These are phyloP conservation scores for Trichoderma pleuroti DNA, from an alignment of 2,329 filamentous ascomycete genomes.

Conservation along the genomic window DNA sequence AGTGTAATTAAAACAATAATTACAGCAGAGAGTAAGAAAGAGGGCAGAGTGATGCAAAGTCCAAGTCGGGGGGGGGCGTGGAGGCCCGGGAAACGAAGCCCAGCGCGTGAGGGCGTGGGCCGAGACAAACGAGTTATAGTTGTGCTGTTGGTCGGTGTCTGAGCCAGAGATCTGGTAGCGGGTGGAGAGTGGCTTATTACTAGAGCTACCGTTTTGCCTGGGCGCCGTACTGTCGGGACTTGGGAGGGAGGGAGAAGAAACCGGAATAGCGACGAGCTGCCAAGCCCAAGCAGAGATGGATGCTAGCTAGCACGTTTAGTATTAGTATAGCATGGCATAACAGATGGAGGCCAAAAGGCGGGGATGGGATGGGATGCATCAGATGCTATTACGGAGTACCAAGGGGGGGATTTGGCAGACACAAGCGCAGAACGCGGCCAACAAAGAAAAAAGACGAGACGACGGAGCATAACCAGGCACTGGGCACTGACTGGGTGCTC, in stretches of 20 bases:
- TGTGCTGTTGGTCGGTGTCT: conserved; percentile 9
- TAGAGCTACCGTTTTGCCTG: conserved; percentile 10
- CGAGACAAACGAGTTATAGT: neutral
- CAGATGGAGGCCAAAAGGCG: neutral
- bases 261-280: neutral
- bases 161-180: conserved; percentile 15
- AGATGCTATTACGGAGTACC: neutral
- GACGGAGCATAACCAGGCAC: neutral
- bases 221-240: conserved; percentile 16
- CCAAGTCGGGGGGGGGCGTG: neutral
- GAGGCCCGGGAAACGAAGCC: neutral
- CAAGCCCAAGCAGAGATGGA: neutral
- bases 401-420: neutral
- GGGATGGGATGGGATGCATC: neutral
- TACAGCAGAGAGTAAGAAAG: neutral
- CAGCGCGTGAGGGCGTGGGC: conserved; percentile 2
- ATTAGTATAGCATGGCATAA: neutral
- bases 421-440: neutral
- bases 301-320: neutral
- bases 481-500: neutral
- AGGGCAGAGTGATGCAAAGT: neutral
- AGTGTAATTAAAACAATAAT: neutral
- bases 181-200: conserved; percentile 15
- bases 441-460: neutral
- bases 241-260: neutral